A percentile compares a stretch with the other conserved stretches of the same genome.
Evolutionary conservation across 2,329 filamentous ascomycete genomes (phyloP).

Genomic region (Aspergillus sp.): DNA sequence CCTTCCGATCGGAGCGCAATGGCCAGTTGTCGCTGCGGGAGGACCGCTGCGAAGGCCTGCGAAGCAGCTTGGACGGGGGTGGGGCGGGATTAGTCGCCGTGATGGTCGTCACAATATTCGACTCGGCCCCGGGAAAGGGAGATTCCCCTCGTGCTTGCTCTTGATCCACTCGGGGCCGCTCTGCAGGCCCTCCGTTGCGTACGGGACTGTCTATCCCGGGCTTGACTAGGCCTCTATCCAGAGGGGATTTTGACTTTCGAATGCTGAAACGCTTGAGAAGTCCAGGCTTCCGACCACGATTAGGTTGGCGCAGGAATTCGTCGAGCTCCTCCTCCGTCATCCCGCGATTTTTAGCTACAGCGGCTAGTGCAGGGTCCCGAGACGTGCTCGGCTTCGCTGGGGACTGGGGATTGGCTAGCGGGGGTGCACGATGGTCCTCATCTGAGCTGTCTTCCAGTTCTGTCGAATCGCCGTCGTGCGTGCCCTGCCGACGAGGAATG

Average conservation of each 20-base stretch:
- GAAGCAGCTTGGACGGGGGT: conserved; percentile 31
- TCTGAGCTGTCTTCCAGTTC: conserved; percentile 64
- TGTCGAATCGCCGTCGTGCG: conserved; percentile 63
- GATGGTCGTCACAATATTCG: conserved; percentile 24
- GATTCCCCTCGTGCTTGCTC: conserved; percentile 14
- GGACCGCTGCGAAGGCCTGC: conserved; percentile 28
- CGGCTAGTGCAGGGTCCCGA: conserved; percentile 34
- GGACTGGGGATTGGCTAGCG: not conserved
- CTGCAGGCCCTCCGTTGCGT: conserved; percentile 6
- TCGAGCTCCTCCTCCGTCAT: conserved; percentile 45
- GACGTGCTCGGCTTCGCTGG: conserved; percentile 21
- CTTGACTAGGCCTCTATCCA: conserved; percentile 42
- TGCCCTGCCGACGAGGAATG: conserved; percentile 60
- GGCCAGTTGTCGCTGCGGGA: conserved; percentile 29
- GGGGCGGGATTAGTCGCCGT: conserved; percentile 19
- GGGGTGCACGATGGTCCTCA: conserved; percentile 40
- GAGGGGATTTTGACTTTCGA: conserved; percentile 27
- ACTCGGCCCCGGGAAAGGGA: conserved; percentile 14
- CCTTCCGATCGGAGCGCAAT: conserved; percentile 18
- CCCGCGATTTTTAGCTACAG: conserved; percentile 57
- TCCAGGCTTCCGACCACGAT: conserved; percentile 30
- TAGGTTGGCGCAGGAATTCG: conserved; percentile 36
- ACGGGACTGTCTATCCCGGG: conserved; percentile 52
- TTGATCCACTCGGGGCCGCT: conserved; percentile 26
- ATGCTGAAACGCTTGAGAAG: conserved; percentile 38